phyloP scores from a whole-genome alignment of 305 asterid species.

The Solanum hybrid region DNA sequence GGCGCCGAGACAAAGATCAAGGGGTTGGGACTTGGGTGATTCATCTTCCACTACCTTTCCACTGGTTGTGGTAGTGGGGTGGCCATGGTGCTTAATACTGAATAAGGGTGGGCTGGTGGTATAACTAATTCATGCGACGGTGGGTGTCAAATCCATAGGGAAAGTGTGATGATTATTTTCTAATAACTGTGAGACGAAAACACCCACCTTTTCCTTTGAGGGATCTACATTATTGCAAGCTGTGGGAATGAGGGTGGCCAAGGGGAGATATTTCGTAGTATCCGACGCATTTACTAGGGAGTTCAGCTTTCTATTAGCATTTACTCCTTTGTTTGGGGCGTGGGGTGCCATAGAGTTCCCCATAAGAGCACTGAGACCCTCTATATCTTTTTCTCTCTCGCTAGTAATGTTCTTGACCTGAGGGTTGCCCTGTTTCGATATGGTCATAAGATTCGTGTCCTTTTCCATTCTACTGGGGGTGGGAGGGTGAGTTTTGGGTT shows the following conservation, averaged over 20 bases:
- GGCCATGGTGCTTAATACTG: not conserved
- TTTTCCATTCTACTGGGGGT: not conserved
- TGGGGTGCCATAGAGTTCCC: not conserved
- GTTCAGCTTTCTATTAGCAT: no score
- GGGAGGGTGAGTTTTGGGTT: no score
- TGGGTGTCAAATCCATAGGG: not conserved
- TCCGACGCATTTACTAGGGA: not conserved
- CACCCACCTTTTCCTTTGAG: not conserved
- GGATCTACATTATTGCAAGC: not conserved
- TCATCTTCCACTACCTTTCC: not conserved
- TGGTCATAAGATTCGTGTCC: no score
- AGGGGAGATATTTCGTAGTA: not conserved
- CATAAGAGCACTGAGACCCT: not conserved
- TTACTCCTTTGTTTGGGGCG: no score
- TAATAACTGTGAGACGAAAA: not conserved
- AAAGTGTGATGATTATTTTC: not conserved
- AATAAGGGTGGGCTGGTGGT: not conserved
- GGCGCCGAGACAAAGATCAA: not conserved
- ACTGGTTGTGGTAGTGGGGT: not conserved
- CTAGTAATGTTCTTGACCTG: not conserved
- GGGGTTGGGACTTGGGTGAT: not conserved
- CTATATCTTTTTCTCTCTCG: no score
- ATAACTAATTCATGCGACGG: no score
- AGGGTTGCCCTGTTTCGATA: not conserved
- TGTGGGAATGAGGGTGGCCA: not conserved